A percentile compares a stretch with the other conserved stretches of the same genome.
phyloP scores from a whole-genome alignment of 495 filamentous ascomycete species.

The Aspergillus conjunctus region DNA sequence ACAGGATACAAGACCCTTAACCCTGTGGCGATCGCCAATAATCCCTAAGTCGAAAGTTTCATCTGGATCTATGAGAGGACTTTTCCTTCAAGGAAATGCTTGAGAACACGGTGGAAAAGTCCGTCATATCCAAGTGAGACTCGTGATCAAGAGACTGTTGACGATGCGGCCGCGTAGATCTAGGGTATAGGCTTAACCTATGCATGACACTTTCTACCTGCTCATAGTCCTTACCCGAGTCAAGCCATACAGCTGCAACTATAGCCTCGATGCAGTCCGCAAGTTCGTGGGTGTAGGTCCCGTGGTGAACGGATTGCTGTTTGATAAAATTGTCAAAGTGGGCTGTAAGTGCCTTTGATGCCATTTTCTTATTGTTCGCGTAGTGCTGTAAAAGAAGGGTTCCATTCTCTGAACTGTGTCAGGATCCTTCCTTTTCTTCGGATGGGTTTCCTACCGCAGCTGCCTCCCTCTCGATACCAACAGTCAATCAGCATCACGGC shows the following conservation, averaged over 20 bases:
- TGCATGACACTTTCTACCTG: background rate
- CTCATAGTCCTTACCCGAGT: background rate
- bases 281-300: background rate
- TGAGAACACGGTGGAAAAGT: too few species aligned
- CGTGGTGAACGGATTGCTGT: background rate
- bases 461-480: background rate
- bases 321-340: background rate
- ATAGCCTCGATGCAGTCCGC: constrained; percentile 1
- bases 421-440: background rate
- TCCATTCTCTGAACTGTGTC: background rate
- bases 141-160: background rate
- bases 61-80: too few species aligned
- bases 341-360: background rate
- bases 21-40: too few species aligned
- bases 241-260: constrained; percentile 6
- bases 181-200: background rate
- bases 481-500: background rate
- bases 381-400: background rate
- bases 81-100: too few species aligned
- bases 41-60: too few species aligned
- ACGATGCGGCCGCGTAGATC: background rate
- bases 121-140: too few species aligned
- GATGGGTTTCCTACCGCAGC: background rate
- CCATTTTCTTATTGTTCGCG: constrained; percentile 1
- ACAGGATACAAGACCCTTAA: too few species aligned